phyloP scores from a whole-genome alignment of 306 rosid genomes.

The Prunus salicina region DNA sequence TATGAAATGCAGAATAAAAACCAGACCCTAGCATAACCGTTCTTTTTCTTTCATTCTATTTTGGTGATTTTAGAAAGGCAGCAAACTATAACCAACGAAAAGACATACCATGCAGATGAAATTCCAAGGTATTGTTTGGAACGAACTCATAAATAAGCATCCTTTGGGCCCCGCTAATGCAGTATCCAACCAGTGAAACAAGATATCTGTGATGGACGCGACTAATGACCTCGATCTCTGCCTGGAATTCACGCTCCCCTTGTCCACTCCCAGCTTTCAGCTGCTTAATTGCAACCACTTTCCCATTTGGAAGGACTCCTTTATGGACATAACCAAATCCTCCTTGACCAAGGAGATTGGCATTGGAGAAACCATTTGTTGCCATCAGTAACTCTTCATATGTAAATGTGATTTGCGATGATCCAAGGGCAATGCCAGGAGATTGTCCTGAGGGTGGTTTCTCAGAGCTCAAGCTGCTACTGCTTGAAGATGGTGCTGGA shows the following conservation, averaged over 20 bases:
- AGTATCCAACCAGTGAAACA: conserved; percentile 61
- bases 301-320: conserved; percentile 66
- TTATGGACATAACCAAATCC: conserved; percentile 66
- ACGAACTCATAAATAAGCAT: conserved; percentile 67
- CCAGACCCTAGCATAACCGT: neutral
- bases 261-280: conserved; percentile 55
- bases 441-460: neutral
- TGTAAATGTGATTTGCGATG: conserved; percentile 45
- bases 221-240: conserved; percentile 64
- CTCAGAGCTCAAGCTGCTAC: conserved; percentile 21
- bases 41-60: neutral
- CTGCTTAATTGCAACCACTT: conserved; percentile 61
- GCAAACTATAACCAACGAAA: neutral
- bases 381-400: conserved; percentile 50
- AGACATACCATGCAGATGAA: conserved; percentile 58
- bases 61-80: neutral
- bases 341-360: conserved; percentile 66
- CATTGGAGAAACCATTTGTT: conserved; percentile 45
- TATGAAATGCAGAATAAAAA: neutral
- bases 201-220: conserved; percentile 71
- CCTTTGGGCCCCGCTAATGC: conserved; percentile 45
- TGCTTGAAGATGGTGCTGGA: conserved; percentile 15
- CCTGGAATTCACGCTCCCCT: conserved; percentile 68
- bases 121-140: conserved; percentile 45
- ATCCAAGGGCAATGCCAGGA: conserved; percentile 15